phyloP scores from a whole-genome alignment of 2,329 filamentous ascomycete species.

The Fusarium continuum region DNA sequence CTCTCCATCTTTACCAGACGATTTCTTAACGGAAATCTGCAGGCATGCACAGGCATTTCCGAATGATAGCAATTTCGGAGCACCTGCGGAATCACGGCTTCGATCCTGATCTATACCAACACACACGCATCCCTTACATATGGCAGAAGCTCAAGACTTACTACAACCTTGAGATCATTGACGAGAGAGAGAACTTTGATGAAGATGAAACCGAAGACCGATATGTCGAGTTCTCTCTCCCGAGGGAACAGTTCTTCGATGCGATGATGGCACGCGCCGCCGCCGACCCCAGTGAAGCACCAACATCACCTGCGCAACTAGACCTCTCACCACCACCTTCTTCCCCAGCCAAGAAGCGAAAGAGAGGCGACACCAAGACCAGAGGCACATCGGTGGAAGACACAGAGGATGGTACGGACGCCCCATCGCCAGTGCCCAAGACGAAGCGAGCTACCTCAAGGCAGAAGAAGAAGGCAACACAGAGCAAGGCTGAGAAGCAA shows the following conservation, averaged over 20 bases:
- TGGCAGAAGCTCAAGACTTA: conserved; percentile 86
- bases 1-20: not conserved
- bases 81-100: conserved; percentile 83
- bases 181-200: conserved; percentile 80
- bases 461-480: conserved; percentile 56
- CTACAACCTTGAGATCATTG: conserved; percentile 86
- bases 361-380: conserved; percentile 53
- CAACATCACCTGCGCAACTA: conserved; percentile 57
- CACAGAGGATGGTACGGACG: conserved; percentile 57
- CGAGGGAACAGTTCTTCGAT: conserved; percentile 56
- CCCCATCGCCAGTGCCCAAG: conserved; percentile 48
- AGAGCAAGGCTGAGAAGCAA: conserved; percentile 51
- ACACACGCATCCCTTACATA: conserved; percentile 90
- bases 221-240: conserved; percentile 74
- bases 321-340: conserved; percentile 51
- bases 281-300: conserved; percentile 58
- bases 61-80: conserved; percentile 86
- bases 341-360: conserved; percentile 55
- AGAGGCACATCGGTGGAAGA: conserved; percentile 59
- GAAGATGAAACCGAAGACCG: conserved; percentile 67
- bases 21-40: conserved; percentile 16
- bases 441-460: conserved; percentile 54
- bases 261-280: conserved; percentile 57
- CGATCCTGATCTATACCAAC: conserved; percentile 72
- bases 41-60: conserved; percentile 95